Conservation (phyloP, 2,329 filamentous ascomycete genomes). For the Rutstroemia sp. region DNA sequence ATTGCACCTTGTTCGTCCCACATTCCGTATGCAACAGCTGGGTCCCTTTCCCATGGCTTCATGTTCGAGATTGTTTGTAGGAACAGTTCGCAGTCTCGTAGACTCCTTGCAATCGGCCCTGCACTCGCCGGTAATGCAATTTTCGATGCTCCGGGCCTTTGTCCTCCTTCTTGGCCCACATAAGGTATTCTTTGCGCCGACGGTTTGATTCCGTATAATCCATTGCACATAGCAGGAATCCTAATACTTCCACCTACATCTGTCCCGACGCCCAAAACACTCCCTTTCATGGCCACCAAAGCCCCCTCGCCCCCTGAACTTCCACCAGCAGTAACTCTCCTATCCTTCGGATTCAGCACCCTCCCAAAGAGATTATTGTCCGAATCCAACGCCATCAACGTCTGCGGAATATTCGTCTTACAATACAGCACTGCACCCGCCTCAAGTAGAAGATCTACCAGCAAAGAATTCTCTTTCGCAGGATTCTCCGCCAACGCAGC, state of each 20-base stretch:
- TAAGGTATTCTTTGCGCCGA: constrained; percentile 34
- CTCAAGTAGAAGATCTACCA: constrained; percentile 50
- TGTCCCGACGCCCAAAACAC: constrained; percentile 50
- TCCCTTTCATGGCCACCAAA: constrained; percentile 50
- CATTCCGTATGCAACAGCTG: constrained; percentile 35
- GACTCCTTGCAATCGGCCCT: constrained; percentile 39
- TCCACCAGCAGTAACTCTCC: constrained; percentile 52
- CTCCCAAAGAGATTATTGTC: constrained; percentile 56
- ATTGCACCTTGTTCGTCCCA: constrained; percentile 31
- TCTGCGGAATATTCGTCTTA: constrained; percentile 63
- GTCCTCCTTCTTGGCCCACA: constrained; percentile 36
- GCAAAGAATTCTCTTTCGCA: constrained; percentile 43
- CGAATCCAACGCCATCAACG: constrained; percentile 46
- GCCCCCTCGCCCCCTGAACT: constrained; percentile 58
- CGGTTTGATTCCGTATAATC: constrained; percentile 44
- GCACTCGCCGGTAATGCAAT: constrained; percentile 39
- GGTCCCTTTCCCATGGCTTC: constrained; percentile 41
- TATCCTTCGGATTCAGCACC: constrained; percentile 55
- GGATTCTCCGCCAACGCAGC: constrained; percentile 46
- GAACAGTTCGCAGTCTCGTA: constrained; percentile 41
- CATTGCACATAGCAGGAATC: constrained; percentile 41
- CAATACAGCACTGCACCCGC: constrained; percentile 61
- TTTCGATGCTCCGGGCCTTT: constrained; percentile 46
- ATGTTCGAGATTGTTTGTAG: constrained; percentile 44
- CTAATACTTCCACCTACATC: constrained; percentile 47